Percentiles rank a stretch among this genome's conserved stretches.
Conservation (phyloP, 257 asterid genomes). For the Nicotiana sylvestris region DNA sequence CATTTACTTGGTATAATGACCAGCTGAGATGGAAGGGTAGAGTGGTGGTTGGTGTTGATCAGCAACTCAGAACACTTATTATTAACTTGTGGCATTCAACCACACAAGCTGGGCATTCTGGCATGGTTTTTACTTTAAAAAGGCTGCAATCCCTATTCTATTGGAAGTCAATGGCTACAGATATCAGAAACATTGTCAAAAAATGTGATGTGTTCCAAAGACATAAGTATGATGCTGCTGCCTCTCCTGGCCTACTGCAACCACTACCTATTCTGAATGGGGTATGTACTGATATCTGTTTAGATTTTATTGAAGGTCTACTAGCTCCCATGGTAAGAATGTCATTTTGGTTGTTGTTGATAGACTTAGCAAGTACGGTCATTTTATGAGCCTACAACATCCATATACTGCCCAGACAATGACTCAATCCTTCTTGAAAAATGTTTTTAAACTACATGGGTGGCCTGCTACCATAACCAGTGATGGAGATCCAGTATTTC, state of each 20-base stretch:
- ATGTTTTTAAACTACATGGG: conserved; percentile 8
- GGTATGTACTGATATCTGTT: neutral
- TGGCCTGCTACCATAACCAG: neutral
- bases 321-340: neutral
- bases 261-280: neutral
- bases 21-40: no score
- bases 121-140: no score
- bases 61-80: no score
- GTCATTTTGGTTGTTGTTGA: neutral
- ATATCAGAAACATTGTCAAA: neutral
- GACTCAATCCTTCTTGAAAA: neutral
- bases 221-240: neutral
- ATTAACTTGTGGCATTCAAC: no score
- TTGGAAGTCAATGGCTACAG: neutral
- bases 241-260: neutral
- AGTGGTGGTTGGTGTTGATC: no score
- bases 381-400: neutral
- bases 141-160: neutral
- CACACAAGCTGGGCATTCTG: no score
- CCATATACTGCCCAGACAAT: neutral
- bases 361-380: neutral
- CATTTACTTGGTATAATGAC: no score
- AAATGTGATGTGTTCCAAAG: neutral
- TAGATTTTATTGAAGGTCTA: neutral
- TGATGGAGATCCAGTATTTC: neutral